Conservation (phyloP, 805 yeast species). For the Lachancea nothofagi region DNA sequence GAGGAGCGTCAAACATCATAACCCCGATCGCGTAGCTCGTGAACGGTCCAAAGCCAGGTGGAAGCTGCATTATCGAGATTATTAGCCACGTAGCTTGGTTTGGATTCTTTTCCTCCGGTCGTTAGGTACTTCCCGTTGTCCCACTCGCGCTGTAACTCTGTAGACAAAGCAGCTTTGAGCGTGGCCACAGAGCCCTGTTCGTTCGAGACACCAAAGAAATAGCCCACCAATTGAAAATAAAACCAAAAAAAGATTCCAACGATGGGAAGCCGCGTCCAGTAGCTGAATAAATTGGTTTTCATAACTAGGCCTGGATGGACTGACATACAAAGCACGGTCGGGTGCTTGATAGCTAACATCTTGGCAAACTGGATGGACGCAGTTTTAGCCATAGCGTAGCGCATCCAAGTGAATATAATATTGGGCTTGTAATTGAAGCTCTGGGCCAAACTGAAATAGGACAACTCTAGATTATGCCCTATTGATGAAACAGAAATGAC, state of each 20-base stretch:
- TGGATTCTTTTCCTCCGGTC: constrained; percentile 50
- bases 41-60: constrained; percentile 77
- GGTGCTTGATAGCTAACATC: constrained; percentile 58
- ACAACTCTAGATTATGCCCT: constrained; percentile 52
- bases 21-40: constrained; percentile 52
- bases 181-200: constrained; percentile 70
- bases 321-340: constrained; percentile 55
- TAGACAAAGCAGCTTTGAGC: constrained; percentile 55
- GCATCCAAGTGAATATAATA: constrained; percentile 65
- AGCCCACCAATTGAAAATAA: constrained; percentile 62
- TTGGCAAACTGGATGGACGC: constrained; percentile 71
- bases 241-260: constrained; percentile 74
- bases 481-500: constrained; percentile 60
- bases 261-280: constrained; percentile 72
- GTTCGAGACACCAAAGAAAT: constrained; percentile 60
- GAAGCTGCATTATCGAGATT: constrained; percentile 56
- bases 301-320: constrained; percentile 87
- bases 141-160: constrained; percentile 40
- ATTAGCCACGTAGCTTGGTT: constrained; percentile 54
- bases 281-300: constrained; percentile 68
- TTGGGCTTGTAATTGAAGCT: constrained; percentile 56
- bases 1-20: constrained; percentile 21
- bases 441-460: constrained; percentile 41
- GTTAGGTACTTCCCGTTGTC: constrained; percentile 69
- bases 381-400: constrained; percentile 74